These are phyloP conservation scores for Sporothrix curviconia DNA, from an alignment of 2,329 filamentous ascomycete genomes.

Conservation along the genomic window DNA sequence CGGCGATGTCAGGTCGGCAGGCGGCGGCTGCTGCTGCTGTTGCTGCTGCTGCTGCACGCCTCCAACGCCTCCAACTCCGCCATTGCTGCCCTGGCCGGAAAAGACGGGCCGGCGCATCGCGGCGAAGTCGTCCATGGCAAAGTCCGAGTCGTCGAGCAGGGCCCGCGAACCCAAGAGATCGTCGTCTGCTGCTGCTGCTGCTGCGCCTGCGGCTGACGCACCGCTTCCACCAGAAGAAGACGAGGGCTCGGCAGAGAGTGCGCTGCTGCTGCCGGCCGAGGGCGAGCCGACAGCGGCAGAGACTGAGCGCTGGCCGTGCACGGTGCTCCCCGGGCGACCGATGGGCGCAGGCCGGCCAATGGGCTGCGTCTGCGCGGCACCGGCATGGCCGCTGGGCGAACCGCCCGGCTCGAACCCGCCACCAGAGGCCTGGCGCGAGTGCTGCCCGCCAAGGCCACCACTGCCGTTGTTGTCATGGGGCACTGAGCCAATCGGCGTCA, in stretches of 20 bases:
- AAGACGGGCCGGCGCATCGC: constrained; percentile 19
- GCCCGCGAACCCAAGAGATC: constrained; percentile 81
- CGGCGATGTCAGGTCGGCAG: constrained; percentile 14
- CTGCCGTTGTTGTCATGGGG: constrained; percentile 28
- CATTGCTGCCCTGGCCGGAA: constrained; percentile 5
- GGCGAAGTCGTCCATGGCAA: constrained; percentile 36
- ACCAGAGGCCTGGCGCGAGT: constrained; percentile 69
- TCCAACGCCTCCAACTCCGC: constrained; percentile 22
- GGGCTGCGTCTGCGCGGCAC: constrained; percentile 56
- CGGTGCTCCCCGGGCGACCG: constrained; percentile 72
- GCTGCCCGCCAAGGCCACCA: constrained; percentile 32
- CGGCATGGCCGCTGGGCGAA: constrained; percentile 25
- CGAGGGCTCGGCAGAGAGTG: too few species aligned
- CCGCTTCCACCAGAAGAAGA: too few species aligned
- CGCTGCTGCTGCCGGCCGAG: constrained; percentile 2
- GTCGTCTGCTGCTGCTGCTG: neutral
- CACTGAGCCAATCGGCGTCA: constrained; percentile 17
- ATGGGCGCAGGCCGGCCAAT: constrained; percentile 82
- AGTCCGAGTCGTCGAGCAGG: constrained; percentile 69
- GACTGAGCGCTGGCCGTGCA: constrained; percentile 41
- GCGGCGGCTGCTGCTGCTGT: neutral
- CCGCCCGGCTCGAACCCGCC: constrained; percentile 57
- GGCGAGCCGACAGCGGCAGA: constrained; percentile 19
- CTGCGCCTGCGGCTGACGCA: neutral
- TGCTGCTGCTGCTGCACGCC: neutral